Conservation (phyloP, 805 yeast species). For the Candida nemodendra region DNA sequence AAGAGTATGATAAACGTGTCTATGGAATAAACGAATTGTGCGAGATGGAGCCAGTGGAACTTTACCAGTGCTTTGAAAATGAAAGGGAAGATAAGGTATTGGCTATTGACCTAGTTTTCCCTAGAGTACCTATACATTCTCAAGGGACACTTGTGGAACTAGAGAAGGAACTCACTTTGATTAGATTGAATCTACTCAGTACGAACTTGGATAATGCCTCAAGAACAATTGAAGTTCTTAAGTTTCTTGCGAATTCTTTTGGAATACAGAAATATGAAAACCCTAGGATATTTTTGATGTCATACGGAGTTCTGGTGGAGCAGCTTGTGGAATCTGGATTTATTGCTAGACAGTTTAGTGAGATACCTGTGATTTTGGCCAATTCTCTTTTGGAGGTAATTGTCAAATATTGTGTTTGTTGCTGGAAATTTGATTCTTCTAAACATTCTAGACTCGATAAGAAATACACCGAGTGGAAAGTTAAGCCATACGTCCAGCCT, state of each 20-base stretch:
- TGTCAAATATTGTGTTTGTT: constrained; percentile 44
- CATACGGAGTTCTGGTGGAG: constrained; percentile 40
- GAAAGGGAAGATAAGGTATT: constrained; percentile 20
- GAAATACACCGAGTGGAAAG: constrained; percentile 34
- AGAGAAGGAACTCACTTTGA: constrained; percentile 21
- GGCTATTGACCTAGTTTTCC: constrained; percentile 21
- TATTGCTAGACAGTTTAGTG: constrained; percentile 32
- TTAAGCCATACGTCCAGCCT: constrained; percentile 23
- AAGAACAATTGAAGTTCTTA: constrained; percentile 28
- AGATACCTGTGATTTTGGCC: constrained; percentile 24
- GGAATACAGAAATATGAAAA: constrained; percentile 32
- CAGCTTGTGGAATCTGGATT: constrained; percentile 39
- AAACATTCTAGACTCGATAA: constrained; percentile 20
- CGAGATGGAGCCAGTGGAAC: constrained; percentile 17
- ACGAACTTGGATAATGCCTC: constrained; percentile 24
- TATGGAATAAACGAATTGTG: constrained; percentile 19
- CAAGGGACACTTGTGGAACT: constrained; percentile 11
- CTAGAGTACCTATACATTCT: constrained; percentile 10
- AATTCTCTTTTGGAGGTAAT: constrained; percentile 40
- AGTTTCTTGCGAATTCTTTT: constrained; percentile 35
- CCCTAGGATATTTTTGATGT: constrained; percentile 36
- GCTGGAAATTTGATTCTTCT: constrained; percentile 37
- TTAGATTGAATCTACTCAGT: constrained; percentile 20
- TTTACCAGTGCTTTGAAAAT: constrained; percentile 13
- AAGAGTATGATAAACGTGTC: constrained; percentile 3